Percentiles rank a stretch among this genome's conserved stretches.
Conservation (phyloP, 179 eudicot species). For the Beta macrorhiza region DNA sequence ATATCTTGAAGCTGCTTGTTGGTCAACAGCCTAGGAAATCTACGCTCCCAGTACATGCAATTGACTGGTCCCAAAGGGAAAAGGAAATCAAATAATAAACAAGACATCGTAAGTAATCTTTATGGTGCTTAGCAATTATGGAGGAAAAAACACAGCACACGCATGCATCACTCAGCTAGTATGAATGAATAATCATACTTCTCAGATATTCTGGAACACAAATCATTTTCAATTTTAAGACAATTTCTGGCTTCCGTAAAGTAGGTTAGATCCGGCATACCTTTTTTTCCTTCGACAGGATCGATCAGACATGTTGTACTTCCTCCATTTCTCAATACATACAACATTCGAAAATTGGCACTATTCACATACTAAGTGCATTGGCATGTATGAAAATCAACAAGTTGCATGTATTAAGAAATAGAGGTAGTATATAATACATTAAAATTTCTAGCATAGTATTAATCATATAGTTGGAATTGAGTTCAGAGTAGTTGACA, state of each 20-base stretch:
- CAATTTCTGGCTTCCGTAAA: neutral
- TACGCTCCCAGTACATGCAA: slow-evolving; percentile 98
- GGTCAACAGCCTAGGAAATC: slow-evolving; percentile 84
- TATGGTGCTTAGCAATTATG: neutral
- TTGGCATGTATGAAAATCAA: too few species aligned
- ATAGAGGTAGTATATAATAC: too few species aligned
- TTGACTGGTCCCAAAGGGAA: slow-evolving; percentile 54
- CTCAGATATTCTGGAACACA: neutral
- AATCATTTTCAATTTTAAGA: neutral
- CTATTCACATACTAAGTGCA: too few species aligned
- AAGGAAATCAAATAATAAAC: neutral
- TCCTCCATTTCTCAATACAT: too few species aligned
- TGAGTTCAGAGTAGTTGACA: too few species aligned
- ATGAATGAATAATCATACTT: neutral
- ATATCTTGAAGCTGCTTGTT: slow-evolving; percentile 72
- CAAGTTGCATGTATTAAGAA: too few species aligned
- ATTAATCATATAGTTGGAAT: too few species aligned
- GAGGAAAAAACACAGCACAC: neutral
- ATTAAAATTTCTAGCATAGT: too few species aligned
- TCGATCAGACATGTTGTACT: neutral
- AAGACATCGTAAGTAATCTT: neutral
- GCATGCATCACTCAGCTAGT: neutral
- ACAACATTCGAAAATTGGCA: too few species aligned
- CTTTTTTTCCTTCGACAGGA: neutral
- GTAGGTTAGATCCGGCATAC: neutral